These are phyloP conservation scores for Coelastrella sp. DNA, from an alignment of 139 green algal genomes.

Conservation along the genomic window DNA sequence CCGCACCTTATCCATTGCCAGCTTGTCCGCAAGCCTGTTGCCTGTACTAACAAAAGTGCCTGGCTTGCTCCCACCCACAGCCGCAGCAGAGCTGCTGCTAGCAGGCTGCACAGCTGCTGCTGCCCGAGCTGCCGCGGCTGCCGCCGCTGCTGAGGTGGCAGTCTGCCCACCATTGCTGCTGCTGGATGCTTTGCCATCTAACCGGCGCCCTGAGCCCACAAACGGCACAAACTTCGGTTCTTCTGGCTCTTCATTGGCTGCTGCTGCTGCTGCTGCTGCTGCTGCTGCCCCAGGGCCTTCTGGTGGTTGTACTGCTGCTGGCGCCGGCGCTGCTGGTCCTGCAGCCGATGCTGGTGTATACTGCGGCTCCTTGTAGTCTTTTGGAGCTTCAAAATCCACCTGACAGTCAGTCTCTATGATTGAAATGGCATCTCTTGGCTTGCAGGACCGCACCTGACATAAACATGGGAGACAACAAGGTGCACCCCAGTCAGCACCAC, in stretches of 20 bases:
- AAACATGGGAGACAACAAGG: no score
- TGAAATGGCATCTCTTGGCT: conserved; percentile 89
- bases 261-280: conserved; percentile 33
- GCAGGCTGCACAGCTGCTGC: neutral
- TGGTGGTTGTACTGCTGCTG: conserved; percentile 12
- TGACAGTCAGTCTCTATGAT: conserved; percentile 98
- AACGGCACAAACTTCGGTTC: conserved; percentile 86
- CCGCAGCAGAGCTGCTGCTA: neutral
- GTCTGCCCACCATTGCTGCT: neutral
- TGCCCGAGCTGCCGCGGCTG: conserved; percentile 24
- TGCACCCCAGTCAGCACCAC: neutral
- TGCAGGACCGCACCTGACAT: conserved; percentile 77
- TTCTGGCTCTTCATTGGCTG: conserved; percentile 52
- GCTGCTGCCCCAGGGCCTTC: conserved; percentile 31
- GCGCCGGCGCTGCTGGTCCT: conserved; percentile 9
- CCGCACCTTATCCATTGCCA: conserved; percentile 53
- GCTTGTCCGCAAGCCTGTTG: conserved; percentile 78
- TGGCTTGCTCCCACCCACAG: conserved; percentile 55
- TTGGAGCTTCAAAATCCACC: conserved; percentile 97
- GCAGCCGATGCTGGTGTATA: conserved; percentile 32
- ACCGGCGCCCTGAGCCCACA: conserved; percentile 74
- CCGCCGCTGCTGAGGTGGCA: neutral
- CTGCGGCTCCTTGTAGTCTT: conserved; percentile 96
- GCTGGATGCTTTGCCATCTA: conserved; percentile 86
- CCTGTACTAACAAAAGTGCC: conserved; percentile 80